Evolutionary conservation across 257 asterid genomes (phyloP).

Genomic region (Osmanthus fragrans): DNA sequence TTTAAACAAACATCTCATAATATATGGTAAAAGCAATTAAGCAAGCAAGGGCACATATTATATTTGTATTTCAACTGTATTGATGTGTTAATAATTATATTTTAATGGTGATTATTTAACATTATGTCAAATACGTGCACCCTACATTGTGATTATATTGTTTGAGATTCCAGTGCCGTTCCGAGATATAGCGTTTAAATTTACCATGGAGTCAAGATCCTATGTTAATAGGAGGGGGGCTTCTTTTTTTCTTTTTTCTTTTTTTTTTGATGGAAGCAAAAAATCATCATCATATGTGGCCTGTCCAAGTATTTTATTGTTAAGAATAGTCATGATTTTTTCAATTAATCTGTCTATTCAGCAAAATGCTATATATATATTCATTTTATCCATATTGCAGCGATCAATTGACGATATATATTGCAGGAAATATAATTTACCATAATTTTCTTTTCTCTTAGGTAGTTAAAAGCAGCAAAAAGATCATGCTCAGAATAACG

Average conservation of each 20-base stretch:
- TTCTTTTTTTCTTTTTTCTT: too few species aligned
- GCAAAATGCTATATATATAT: background rate
- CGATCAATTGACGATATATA: conserved; percentile 6
- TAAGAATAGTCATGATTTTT: too few species aligned
- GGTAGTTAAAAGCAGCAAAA: conserved; percentile 86
- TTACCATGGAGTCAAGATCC: too few species aligned
- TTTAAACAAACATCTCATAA: conserved; percentile 16
- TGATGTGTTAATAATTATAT: background rate
- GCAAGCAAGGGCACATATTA: conserved; percentile 10
- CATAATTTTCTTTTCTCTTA: conserved; percentile 86
- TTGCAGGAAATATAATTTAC: conserved; percentile 43
- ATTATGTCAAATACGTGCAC: background rate
- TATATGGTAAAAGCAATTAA: background rate
- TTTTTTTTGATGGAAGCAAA: too few species aligned
- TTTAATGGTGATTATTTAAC: background rate
- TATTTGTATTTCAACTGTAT: background rate
- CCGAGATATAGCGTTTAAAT: background rate
- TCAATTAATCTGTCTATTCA: too few species aligned
- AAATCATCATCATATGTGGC: too few species aligned
- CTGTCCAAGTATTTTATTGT: too few species aligned
- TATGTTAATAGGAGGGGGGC: too few species aligned
- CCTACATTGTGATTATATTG: background rate
- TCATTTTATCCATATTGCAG: background rate
- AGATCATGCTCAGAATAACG: conserved; percentile 97
- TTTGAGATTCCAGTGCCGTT: conserved; percentile 12